Evolutionary conservation across 2,329 filamentous ascomycete genomes (phyloP).

Genomic region (Colletotrichum salicis): DNA sequence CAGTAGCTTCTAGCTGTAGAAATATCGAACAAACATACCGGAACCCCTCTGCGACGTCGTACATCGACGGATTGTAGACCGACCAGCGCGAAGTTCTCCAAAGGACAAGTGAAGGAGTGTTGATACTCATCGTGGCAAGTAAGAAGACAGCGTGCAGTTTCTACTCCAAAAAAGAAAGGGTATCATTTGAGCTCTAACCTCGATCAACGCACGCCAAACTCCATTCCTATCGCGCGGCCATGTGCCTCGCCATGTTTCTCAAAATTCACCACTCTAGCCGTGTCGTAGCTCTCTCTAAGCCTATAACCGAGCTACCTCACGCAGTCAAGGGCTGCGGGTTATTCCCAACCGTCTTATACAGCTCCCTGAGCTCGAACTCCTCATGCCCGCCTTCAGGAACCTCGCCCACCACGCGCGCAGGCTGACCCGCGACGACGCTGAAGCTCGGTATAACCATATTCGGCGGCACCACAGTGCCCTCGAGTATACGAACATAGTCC

Average conservation of each 20-base stretch:
- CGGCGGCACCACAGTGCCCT: conserved; percentile 83
- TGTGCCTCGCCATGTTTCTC: not conserved
- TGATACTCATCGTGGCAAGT: not conserved
- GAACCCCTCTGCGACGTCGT: not conserved
- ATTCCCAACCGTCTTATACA: conserved; percentile 74
- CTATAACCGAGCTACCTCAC: not conserved
- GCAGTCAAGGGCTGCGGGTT: conserved; percentile 50
- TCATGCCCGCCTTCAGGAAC: conserved; percentile 77
- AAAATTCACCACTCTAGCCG: no score
- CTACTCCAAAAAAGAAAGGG: conserved; percentile 1
- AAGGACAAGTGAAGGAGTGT: not conserved
- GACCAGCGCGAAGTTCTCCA: not conserved
- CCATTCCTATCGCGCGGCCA: not conserved
- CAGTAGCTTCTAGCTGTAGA: not conserved
- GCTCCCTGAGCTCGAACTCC: conserved; percentile 70
- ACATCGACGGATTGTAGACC: not conserved
- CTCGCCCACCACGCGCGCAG: conserved; percentile 83
- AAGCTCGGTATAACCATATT: conserved; percentile 95
- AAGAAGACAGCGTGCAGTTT: not conserved
- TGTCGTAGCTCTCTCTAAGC: no score
- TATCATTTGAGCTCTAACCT: conserved; percentile 19
- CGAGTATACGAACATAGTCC: conserved; percentile 89
- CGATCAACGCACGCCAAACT: conserved; percentile 19
- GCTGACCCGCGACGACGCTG: conserved; percentile 86
- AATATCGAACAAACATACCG: not conserved